Base-by-base conservation (phyloP, 176 grass and related monocot species). In the Zoysia pacifica region DNA sequence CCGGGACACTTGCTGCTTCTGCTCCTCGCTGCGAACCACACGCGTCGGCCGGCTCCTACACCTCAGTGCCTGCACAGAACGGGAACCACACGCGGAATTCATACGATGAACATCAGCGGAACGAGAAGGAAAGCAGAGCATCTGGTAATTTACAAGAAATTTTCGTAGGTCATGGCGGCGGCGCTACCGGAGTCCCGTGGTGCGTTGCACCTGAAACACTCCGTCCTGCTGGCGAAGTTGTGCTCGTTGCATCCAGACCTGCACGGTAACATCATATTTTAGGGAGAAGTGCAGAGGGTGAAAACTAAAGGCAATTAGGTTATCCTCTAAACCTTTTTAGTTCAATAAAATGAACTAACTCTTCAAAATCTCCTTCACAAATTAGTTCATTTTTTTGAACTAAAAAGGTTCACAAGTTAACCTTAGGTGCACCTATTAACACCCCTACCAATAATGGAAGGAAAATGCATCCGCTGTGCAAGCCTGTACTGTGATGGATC, bases 181-280 rank as follows among this genome's bases (percentile, higher is more conserved):
- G 85, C 64, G 81, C 69, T 93, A 93, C 94, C 94, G 79, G 88
- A 85, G 69, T 97, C 94, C 87, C 94, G 82, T 47, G 91, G 94
- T 55, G 91, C 94, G 64, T 87, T 97, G 94, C 94, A 97, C 84
- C 91, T 91, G 83, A 91, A 97, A 76, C 94, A 97, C 69, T 97
- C 94, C 84, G 87, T 85, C 89, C 94, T 93, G 86, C 91, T 97
- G 2, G 94, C 94, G 19, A 97, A 97, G 89, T 97, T 97, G 94
- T 97, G 94, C 84, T 97, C 94, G 58, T 97, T 97, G 94, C 94
- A 97, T 82, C 94, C 94, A 70, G 94, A 87, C 86, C 94, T 97
- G 86, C 18, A 6, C 7, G 6, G 18, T 7, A 20, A 14, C 18
- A 46, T 53, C n/a, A 55, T 68, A 69, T 41, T 68, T 68, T 51